A percentile compares a stretch with the other conserved stretches of the same genome.
These are phyloP conservation scores for Dalbergia oliveri DNA, from an alignment of 306 rosid genomes.

Conservation along the genomic window DNA sequence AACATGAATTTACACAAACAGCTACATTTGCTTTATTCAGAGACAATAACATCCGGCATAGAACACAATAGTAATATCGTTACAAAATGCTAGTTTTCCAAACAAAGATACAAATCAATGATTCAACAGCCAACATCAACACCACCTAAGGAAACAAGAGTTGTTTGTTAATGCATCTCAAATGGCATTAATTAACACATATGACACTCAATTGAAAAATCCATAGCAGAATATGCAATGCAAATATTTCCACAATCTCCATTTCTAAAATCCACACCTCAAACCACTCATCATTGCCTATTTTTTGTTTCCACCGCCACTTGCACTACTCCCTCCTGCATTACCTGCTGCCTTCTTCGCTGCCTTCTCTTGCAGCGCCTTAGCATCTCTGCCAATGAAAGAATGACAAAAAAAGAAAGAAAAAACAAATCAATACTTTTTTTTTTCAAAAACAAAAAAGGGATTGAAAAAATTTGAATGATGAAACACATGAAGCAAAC, in stretches of 20 bases:
- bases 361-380: conserved; percentile 76
- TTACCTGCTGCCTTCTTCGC: conserved; percentile 63
- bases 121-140: conserved; percentile 41
- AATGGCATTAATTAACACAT: conserved; percentile 13
- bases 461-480: not conserved
- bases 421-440: not conserved
- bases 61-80: conserved; percentile 9
- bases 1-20: not conserved
- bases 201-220: conserved; percentile 27
- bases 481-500: conserved; percentile 47
- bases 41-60: conserved; percentile 3
- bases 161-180: conserved; percentile 16
- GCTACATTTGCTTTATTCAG: not conserved
- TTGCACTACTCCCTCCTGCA: conserved; percentile 54
- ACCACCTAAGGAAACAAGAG: conserved; percentile 39
- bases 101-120: conserved; percentile 24
- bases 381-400: conserved; percentile 64
- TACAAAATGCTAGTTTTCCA: conserved; percentile 36
- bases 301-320: conserved; percentile 58
- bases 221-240: conserved; percentile 13
- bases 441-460: not conserved
- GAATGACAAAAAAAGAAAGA: not conserved
- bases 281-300: conserved; percentile 31
- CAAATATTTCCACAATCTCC: conserved; percentile 33
- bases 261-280: conserved; percentile 23